These are phyloP conservation scores for Bolboschoenoplectus hybrid DNA, from an alignment of 202 grass and related monocot species.

Conservation along the genomic window DNA sequence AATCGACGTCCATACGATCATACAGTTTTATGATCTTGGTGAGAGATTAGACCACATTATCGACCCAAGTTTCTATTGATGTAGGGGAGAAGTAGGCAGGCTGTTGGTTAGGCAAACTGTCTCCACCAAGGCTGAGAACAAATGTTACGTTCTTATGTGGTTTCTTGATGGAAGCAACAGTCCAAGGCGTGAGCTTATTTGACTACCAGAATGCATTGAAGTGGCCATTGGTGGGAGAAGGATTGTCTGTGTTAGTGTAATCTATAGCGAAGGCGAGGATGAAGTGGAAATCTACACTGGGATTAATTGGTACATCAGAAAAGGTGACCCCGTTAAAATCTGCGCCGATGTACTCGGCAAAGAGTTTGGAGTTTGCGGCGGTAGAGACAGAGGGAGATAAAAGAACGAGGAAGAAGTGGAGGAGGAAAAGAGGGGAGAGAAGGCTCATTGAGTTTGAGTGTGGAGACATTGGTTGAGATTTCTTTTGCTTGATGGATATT, in stretches of 20 bases:
- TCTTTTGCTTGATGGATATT: not conserved
- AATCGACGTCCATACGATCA: conserved; percentile 58
- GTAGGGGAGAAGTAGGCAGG: conserved; percentile 32
- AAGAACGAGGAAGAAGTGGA: not conserved
- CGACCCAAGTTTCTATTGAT: conserved; percentile 50
- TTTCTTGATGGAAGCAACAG: conserved; percentile 30
- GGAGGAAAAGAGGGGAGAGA: not conserved
- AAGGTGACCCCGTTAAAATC: conserved; percentile 30
- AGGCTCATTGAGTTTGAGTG: too few relatives aligned
- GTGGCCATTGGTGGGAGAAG: conserved; percentile 36
- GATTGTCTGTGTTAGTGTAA: conserved; percentile 29
- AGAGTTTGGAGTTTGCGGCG: conserved; percentile 32
- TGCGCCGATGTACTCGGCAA: conserved; percentile 57
- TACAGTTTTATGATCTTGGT: conserved; percentile 35
- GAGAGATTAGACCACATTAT: conserved; percentile 40
- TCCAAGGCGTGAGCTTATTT: not conserved
- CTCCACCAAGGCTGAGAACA: conserved; percentile 53
- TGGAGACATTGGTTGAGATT: not conserved
- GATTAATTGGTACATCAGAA: conserved; percentile 49
- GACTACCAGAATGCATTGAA: conserved; percentile 51
- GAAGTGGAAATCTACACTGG: conserved; percentile 53
- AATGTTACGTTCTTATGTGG: conserved; percentile 11
- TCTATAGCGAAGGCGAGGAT: conserved; percentile 65
- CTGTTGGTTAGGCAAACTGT: not conserved
- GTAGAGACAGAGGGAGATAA: not conserved